Conservation (phyloP, 306 rosid species). For the Quercus parvula region DNA sequence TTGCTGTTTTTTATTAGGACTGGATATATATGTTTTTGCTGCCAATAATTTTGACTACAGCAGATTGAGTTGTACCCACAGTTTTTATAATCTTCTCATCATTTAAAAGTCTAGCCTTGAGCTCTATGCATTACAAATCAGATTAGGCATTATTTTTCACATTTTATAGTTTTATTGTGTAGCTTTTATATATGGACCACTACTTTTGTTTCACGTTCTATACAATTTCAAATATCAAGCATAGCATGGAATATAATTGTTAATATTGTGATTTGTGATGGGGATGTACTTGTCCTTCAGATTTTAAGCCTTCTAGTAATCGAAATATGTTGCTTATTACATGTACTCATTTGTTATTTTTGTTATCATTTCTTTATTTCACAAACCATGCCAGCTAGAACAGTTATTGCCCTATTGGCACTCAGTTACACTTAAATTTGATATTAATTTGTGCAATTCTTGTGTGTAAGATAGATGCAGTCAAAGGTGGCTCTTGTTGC, state of each 20-base stretch:
- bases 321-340: too few species aligned
- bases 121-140: too few species aligned
- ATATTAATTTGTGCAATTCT: too few species aligned
- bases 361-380: not conserved
- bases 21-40: not conserved
- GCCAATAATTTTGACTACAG: not conserved
- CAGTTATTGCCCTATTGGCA: not conserved
- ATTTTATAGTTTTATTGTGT: not conserved
- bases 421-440: too few species aligned
- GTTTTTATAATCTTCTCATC: not conserved
- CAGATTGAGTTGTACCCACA: not conserved
- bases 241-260: too few species aligned
- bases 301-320: too few species aligned
- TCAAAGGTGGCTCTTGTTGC: not conserved
- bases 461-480: not conserved
- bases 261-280: too few species aligned
- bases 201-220: too few species aligned
- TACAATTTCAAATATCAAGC: too few species aligned
- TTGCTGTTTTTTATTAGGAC: not conserved
- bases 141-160: not conserved
- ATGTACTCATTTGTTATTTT: not conserved
- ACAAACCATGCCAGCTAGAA: not conserved
- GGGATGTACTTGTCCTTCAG: too few species aligned
- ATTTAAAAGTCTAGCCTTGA: not conserved
- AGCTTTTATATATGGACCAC: not conserved